A percentile compares a stretch with the other conserved stretches of the same genome.
phyloP scores from a whole-genome alignment of 2,329 filamentous ascomycete species.

The Kalmusia sp. region DNA sequence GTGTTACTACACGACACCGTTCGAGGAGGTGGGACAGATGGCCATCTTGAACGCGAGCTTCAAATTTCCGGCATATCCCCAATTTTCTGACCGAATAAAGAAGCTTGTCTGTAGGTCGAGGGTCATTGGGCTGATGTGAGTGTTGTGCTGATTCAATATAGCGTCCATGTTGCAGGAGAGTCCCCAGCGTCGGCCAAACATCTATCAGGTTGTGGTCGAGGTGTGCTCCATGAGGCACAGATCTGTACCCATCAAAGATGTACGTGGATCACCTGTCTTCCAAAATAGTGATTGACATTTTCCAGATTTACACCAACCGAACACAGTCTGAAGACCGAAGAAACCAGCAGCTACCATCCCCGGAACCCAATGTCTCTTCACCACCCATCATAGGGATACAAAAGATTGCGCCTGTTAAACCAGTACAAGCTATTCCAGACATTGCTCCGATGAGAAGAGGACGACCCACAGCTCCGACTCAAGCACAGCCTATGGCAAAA shows the following conservation, averaged over 20 bases:
- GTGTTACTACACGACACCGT: slow-evolving; percentile 98
- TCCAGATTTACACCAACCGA: slow-evolving; percentile 58
- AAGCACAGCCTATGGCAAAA: slow-evolving; percentile 54
- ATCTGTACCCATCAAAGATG: slow-evolving; percentile 86
- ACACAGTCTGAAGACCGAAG: slow-evolving; percentile 70
- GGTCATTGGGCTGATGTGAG: background rate
- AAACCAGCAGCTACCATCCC: slow-evolving; percentile 65
- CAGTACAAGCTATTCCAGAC: slow-evolving; percentile 79
- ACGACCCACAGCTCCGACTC: slow-evolving; percentile 66
- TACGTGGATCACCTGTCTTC: slow-evolving; percentile 48
- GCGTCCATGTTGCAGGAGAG: slow-evolving; percentile 90
- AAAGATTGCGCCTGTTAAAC: slow-evolving; percentile 76
- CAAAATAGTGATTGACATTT: slow-evolving; percentile 26
- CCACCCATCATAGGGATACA: slow-evolving; percentile 77
- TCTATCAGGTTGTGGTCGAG: slow-evolving; percentile 90
- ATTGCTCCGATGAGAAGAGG: slow-evolving; percentile 94
- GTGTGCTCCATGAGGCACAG: slow-evolving; percentile 87
- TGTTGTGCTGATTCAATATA: slow-evolving; percentile 47
- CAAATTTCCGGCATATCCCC: slow-evolving; percentile 86
- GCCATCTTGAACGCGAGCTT: slow-evolving; percentile 96
- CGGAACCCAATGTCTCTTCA: slow-evolving; percentile 60
- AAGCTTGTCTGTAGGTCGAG: slow-evolving; percentile 77
- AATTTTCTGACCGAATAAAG: slow-evolving; percentile 89
- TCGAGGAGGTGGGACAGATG: slow-evolving; percentile 96
- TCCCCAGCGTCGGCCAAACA: slow-evolving; percentile 81